A percentile compares a stretch with the other conserved stretches of the same genome.
These are phyloP conservation scores for Debaryomycetaceae sp. DNA, from an alignment of 1,139 yeast genomes.

Conservation along the genomic window DNA sequence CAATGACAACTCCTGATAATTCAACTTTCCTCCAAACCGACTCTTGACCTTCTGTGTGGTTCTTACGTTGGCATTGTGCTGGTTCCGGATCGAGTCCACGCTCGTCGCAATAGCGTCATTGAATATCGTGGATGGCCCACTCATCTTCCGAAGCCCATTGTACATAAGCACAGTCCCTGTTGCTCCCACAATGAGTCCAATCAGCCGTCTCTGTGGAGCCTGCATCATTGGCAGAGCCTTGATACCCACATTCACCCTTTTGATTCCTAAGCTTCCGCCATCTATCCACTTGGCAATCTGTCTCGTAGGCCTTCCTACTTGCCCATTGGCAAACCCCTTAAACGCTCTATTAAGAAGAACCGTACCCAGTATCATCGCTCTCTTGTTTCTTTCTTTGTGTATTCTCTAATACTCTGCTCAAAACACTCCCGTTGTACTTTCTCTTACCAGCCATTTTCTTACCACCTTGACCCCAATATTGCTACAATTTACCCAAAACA, in stretches of 20 bases:
- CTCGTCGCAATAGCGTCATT: background rate
- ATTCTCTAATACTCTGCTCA: no score
- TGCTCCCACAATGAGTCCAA: background rate
- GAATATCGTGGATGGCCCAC: constrained; percentile 1
- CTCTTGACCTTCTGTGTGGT: constrained; percentile 4
- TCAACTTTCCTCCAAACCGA: constrained; percentile 38
- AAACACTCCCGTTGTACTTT: no score
- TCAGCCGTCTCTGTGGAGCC: background rate
- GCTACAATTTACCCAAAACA: background rate
- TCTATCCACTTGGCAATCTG: background rate
- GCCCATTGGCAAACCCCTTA: background rate
- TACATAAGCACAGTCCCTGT: background rate
- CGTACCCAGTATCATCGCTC: background rate
- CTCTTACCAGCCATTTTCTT: no score
- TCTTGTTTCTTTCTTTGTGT: no score
- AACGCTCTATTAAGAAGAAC: background rate
- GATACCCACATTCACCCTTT: background rate
- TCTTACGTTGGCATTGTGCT: background rate
- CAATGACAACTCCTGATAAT: constrained; percentile 63
- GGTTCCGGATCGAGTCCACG: background rate
- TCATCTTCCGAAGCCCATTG: background rate
- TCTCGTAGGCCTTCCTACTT: background rate
- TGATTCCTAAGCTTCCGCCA: background rate
- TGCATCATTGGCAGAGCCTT: background rate
- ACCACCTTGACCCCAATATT: background rate